Percentiles rank a stretch among this genome's conserved stretches.
Conservation (phyloP, 176 grass and related monocot genomes). For the Juncus inflexus region DNA sequence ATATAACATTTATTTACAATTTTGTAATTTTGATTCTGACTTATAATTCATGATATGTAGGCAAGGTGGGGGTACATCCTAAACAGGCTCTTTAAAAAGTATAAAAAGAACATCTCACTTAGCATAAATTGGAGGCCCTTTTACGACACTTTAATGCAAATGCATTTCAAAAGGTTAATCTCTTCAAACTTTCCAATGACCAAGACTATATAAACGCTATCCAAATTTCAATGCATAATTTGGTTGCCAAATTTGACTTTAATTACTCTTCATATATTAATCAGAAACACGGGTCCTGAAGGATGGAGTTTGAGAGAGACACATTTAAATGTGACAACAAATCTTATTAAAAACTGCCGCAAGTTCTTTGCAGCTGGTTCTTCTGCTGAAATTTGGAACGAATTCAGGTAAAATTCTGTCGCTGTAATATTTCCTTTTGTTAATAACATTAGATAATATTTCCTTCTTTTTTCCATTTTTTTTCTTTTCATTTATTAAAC, state of each 20-base stretch:
- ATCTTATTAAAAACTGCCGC: conserved; percentile 64
- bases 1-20: conserved; percentile 10
- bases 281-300: conserved; percentile 94
- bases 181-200: not conserved
- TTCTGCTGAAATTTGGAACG: conserved; percentile 81
- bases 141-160: conserved; percentile 73
- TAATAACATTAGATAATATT: conserved; percentile 3
- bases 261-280: conserved; percentile 17
- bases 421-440: not conserved
- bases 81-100: conserved; percentile 64
- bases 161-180: conserved; percentile 87
- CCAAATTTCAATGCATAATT: no score
- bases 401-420: conserved; percentile 65
- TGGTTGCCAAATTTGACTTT: no score
- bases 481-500: no score
- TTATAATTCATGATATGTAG: conserved; percentile 33
- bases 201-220: no score
- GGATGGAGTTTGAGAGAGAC: conserved; percentile 72
- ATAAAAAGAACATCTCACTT: conserved; percentile 58
- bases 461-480: no score
- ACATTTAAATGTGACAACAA: conserved; percentile 63
- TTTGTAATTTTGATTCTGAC: conserved; percentile 1
- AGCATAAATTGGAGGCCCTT: conserved; percentile 78
- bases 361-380: conserved; percentile 80
- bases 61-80: conserved; percentile 83